phyloP scores from a whole-genome alignment of 345 rosid species.

The Garcia nutans region DNA sequence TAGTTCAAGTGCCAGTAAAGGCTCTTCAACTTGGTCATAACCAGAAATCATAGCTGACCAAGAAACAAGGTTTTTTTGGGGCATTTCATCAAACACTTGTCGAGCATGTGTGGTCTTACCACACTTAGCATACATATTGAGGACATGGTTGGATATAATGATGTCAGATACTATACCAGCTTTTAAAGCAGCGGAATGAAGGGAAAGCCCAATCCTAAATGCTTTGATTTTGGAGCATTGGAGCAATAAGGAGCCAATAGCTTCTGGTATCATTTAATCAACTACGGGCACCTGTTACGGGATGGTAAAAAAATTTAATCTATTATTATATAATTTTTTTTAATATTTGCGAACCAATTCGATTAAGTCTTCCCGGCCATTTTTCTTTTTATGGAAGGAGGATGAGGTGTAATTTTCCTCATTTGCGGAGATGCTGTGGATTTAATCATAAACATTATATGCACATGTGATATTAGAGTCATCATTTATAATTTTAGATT shows the following conservation, averaged over 20 bases:
- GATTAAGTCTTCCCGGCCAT: too few species aligned
- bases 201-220: conserved; percentile 38
- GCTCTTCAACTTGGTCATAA: conserved; percentile 43
- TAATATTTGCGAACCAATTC: too few species aligned
- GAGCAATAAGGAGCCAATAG: conserved; percentile 42
- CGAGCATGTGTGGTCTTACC: conserved; percentile 42
- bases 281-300: too few species aligned
- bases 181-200: conserved; percentile 49
- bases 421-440: too few species aligned
- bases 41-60: conserved; percentile 72
- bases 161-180: conserved; percentile 37
- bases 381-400: too few species aligned
- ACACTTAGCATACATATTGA: conserved; percentile 59
- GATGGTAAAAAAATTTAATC: too few species aligned
- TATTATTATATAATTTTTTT: too few species aligned
- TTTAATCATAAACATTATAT: too few species aligned
- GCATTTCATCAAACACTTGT: conserved; percentile 54
- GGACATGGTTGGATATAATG: conserved; percentile 46
- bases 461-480: too few species aligned
- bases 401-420: too few species aligned
- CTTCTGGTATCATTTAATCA: conserved; percentile 23
- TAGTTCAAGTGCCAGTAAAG: conserved; percentile 36
- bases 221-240: conserved; percentile 48
- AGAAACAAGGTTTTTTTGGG: conserved; percentile 51
- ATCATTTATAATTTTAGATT: too few species aligned